Evolutionary conservation across 2,329 filamentous ascomycete species (phyloP), one percentile per base, ranked within the genome.

Genomic region (Pseudocercospora eumusae): DNA sequence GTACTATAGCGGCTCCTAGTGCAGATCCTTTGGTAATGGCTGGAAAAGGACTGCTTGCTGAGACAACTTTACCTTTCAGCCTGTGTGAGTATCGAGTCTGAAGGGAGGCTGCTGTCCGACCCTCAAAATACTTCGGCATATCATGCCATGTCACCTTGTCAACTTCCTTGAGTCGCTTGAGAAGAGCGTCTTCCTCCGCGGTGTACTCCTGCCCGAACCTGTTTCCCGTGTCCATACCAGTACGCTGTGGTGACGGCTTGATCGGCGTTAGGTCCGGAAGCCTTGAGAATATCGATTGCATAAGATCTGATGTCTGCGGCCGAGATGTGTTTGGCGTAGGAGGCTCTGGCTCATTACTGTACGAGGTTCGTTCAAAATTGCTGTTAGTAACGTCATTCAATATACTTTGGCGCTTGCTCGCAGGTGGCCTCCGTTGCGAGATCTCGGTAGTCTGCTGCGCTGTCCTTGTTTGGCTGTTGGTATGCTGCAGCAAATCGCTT

Each of bases 131-230:
- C 4, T 61, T 40, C 0, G 69, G 68, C 8, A 81, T 78, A 1
- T 75, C 66, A 1, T 66, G 58, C 77, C 78, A 81, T 8, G 62
- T 61, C 3, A 72, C 62, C 6, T 68, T 66, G 36, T 77, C 74
- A 0, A 76, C 75, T 57, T 80, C 78, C 53, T 76, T 80, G 4
- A 81, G 57, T 36, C 75, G 75, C 4, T 78, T 74, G 0, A 82
- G 66, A 7, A 77, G 64, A 1, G 57, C 57, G 31, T 74, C 69
- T 54, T 77, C 75, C 33, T 74, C 69, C 4, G 47, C 36, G 2
- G 67, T 68, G 36, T 72, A 76, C 15, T 45, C 56, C 20, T 42
- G 25, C 8, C 60, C 56, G 57, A 57, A 57, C 7, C 56, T 61
- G 42, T 57, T 20, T 4, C 23, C 52, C 4, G 27, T 31, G 23